Evolutionary conservation across 2,329 filamentous ascomycete species (phyloP).

Genomic region (Hymenoscyphus linearis): DNA sequence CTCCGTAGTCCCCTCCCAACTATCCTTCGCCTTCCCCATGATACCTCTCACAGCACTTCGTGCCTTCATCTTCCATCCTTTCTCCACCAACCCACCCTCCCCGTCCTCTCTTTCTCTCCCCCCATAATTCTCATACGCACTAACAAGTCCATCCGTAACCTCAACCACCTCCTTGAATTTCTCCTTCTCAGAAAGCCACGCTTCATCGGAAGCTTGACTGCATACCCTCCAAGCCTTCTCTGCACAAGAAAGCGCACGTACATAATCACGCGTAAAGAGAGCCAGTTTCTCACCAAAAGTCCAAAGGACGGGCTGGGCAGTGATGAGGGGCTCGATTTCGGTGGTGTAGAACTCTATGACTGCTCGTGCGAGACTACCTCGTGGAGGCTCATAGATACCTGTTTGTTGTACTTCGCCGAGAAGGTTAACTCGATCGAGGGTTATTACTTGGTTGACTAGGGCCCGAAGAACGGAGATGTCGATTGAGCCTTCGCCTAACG

Average conservation of each 20-base stretch:
- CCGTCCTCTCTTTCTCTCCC: slow-evolving; percentile 52
- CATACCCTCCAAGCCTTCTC: slow-evolving; percentile 87
- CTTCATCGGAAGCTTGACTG: slow-evolving; percentile 36
- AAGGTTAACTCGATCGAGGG: slow-evolving; percentile 33
- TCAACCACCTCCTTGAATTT: slow-evolving; percentile 53
- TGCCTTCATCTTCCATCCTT: slow-evolving; percentile 84
- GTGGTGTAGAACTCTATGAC: slow-evolving; percentile 70
- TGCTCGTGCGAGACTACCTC: slow-evolving; percentile 56
- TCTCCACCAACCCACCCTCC: slow-evolving; percentile 57
- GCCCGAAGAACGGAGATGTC: slow-evolving; percentile 68
- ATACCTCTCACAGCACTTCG: slow-evolving; percentile 78
- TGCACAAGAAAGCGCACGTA: slow-evolving; percentile 71
- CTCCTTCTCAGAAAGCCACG: slow-evolving; percentile 39
- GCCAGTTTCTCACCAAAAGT: slow-evolving; percentile 65
- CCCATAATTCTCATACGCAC: slow-evolving; percentile 77
- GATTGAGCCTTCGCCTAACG: slow-evolving; percentile 68
- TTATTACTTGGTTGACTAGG: slow-evolving; percentile 66
- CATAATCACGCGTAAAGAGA: slow-evolving; percentile 66
- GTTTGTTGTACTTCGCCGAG: slow-evolving; percentile 8
- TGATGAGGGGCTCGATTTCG: slow-evolving; percentile 76
- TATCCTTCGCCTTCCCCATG: slow-evolving; percentile 73
- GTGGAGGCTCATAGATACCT: slow-evolving; percentile 39
- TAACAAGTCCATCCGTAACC: slow-evolving; percentile 73
- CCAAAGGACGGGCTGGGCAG: slow-evolving; percentile 72
- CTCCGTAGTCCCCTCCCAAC: slow-evolving; percentile 71